These are phyloP conservation scores for Trametes cingulata DNA, from an alignment of 768 basidiomycete genomes.

Conservation along the genomic window DNA sequence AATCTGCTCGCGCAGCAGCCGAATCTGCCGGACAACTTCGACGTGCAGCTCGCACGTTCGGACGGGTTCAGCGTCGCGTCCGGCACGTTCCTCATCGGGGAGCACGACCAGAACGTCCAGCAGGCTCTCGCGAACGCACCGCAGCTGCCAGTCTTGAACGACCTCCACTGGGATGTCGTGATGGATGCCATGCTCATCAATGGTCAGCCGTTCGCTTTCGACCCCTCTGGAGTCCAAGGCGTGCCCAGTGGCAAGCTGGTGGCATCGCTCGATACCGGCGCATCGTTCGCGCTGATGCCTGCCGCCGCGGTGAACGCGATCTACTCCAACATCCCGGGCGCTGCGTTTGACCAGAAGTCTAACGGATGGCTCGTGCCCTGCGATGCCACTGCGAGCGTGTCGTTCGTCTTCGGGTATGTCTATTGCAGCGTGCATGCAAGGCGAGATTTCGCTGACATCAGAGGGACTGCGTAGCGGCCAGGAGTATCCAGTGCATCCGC, in stretches of 20 bases:
- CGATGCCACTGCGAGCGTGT: conserved; percentile 27
- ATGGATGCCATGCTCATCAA: conserved; percentile 49
- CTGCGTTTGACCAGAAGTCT: conserved; percentile 1
- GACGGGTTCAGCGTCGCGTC: conserved; percentile 24
- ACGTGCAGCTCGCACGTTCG: conserved; percentile 28
- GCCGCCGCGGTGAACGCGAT: conserved; percentile 30
- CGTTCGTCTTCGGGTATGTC: conserved; percentile 34
- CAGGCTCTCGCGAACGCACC: conserved; percentile 20
- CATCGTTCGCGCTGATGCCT: conserved; percentile 30
- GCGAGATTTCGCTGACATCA: neutral
- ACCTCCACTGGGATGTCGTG: conserved; percentile 32
- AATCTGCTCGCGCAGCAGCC: conserved; percentile 28
- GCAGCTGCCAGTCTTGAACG: conserved; percentile 39
- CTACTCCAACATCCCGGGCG: conserved; percentile 33
- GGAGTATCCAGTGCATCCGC: conserved; percentile 34
- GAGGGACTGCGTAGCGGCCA: conserved; percentile 37
- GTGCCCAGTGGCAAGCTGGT: conserved; percentile 26
- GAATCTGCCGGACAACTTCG: conserved; percentile 27
- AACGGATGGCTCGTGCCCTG: conserved; percentile 31
- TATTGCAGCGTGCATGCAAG: neutral
- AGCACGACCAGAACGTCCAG: conserved; percentile 23
- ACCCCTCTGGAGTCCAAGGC: conserved; percentile 21
- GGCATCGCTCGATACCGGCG: conserved; percentile 32
- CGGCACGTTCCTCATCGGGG: conserved; percentile 31
- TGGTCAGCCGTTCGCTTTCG: conserved; percentile 51